Percentiles rank a stretch among this genome's conserved stretches.
Conservation (phyloP, 2,329 filamentous ascomycete species). For the Claviceps fusiformis region DNA sequence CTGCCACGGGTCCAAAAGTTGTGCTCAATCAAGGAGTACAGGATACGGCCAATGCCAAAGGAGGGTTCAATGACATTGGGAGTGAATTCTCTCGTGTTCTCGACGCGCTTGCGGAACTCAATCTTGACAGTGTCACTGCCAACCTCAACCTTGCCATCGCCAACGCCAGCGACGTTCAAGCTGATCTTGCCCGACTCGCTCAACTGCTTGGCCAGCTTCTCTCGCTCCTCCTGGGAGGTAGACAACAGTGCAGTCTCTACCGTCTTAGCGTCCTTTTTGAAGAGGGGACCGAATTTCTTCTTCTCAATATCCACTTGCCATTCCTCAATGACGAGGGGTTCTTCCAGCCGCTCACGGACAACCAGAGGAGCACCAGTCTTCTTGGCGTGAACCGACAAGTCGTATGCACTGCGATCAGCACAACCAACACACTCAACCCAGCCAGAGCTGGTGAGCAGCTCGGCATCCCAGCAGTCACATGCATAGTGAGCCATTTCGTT, state of each 20-base stretch:
- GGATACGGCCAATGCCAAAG: constrained; percentile 88
- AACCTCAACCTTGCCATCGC: constrained; percentile 63
- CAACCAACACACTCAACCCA: constrained; percentile 99
- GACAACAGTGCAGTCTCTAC: constrained; percentile 68
- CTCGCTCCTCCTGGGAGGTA: constrained; percentile 67
- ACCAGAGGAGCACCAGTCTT: constrained; percentile 78
- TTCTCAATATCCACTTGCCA: constrained; percentile 81
- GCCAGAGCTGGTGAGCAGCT: constrained; percentile 79
- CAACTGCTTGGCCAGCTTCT: constrained; percentile 64
- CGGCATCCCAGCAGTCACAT: constrained; percentile 94
- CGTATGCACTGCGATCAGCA: constrained; percentile 89
- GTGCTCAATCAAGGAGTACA: constrained; percentile 90
- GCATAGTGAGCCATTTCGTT: constrained; percentile 79
- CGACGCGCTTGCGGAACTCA: constrained; percentile 67
- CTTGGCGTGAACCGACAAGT: constrained; percentile 82
- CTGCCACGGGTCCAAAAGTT: constrained; percentile 75
- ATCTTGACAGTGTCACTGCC: constrained; percentile 69
- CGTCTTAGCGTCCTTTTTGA: constrained; percentile 86
- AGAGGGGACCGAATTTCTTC: constrained; percentile 90
- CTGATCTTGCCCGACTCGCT: constrained; percentile 60
- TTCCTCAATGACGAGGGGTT: constrained; percentile 70
- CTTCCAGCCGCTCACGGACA: constrained; percentile 67
- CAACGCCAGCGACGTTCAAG: constrained; percentile 56
- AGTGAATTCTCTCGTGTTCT: constrained; percentile 80
- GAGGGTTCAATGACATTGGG: constrained; percentile 96